phyloP scores from a whole-genome alignment of 345 rosid species.

The Cardamine occulta region DNA sequence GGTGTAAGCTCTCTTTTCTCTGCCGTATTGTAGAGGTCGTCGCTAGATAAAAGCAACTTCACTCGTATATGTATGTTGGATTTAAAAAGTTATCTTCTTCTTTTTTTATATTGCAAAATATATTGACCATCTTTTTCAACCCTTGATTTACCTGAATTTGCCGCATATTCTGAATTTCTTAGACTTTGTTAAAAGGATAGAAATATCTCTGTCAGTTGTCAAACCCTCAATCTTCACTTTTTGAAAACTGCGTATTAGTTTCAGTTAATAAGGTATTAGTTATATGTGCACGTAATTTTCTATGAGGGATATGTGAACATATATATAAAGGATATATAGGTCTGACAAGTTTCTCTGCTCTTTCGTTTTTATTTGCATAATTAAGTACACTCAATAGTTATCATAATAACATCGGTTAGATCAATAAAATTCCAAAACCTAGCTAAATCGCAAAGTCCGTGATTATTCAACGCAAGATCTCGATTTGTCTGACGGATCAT shows the following conservation, averaged over 20 bases:
- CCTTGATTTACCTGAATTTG: background rate
- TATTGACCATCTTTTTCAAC: conserved; percentile 6
- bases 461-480: background rate
- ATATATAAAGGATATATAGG: too few relatives aligned
- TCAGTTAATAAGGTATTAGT: background rate
- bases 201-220: background rate
- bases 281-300: background rate
- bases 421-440: background rate
- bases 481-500: background rate
- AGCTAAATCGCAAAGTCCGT: background rate
- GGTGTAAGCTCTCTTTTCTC: background rate
- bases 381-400: background rate
- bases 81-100: too few relatives aligned
- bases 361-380: background rate
- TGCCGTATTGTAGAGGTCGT: conserved; percentile 17
- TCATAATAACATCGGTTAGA: background rate
- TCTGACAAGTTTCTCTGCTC: too few relatives aligned
- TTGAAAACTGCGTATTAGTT: background rate
- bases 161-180: background rate
- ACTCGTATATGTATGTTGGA: background rate
- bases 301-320: too few relatives aligned
- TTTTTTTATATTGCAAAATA: background rate
- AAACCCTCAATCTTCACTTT: background rate
- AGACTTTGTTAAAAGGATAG: background rate
- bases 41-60: conserved; percentile 4